A percentile compares a stretch with the other conserved stretches of the same genome.
Evolutionary conservation across 2,329 filamentous ascomycete genomes (phyloP).

Genomic region (Aspergillus aculeatinus): DNA sequence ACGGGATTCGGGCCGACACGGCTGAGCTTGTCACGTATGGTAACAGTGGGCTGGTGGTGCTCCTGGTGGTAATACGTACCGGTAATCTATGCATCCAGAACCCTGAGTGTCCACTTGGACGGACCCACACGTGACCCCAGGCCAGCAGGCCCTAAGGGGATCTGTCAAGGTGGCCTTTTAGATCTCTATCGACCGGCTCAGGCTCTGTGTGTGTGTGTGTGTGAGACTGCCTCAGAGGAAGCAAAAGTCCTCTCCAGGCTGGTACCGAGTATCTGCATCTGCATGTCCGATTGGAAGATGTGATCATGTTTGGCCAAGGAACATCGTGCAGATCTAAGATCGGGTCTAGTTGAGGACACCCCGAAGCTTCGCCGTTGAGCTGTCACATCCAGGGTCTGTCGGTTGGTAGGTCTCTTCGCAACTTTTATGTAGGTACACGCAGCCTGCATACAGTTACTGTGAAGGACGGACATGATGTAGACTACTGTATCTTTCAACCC

Average conservation of each 20-base stretch:
- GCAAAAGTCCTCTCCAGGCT: background rate
- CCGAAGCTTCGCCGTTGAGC: constrained; percentile 5
- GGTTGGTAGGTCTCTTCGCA: background rate
- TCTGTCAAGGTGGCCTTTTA: constrained; percentile 24
- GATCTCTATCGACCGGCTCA: background rate
- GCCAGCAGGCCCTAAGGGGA: constrained; percentile 2
- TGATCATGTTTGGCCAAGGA: background rate
- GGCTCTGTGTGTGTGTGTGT: too few relatives aligned
- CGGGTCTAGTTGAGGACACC: background rate
- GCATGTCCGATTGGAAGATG: background rate
- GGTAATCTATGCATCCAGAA: constrained; percentile 20
- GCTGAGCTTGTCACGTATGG: constrained; percentile 7
- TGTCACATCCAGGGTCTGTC: constrained; percentile 6
- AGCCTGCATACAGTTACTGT: constrained; percentile 10
- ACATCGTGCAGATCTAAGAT: constrained; percentile 4
- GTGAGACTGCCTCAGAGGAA: background rate
- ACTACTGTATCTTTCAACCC: background rate
- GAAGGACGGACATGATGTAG: background rate
- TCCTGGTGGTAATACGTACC: constrained; percentile 7
- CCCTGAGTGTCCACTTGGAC: constrained; percentile 14
- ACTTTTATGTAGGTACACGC: constrained; percentile 13
- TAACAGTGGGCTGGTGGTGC: constrained; percentile 5
- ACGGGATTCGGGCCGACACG: background rate
- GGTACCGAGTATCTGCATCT: background rate
- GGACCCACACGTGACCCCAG: constrained; percentile 18